A percentile compares a stretch with the other conserved stretches of the same genome.
These are phyloP conservation scores for Yarrowia porcina DNA, from an alignment of 805 yeast genomes.

Conservation along the genomic window DNA sequence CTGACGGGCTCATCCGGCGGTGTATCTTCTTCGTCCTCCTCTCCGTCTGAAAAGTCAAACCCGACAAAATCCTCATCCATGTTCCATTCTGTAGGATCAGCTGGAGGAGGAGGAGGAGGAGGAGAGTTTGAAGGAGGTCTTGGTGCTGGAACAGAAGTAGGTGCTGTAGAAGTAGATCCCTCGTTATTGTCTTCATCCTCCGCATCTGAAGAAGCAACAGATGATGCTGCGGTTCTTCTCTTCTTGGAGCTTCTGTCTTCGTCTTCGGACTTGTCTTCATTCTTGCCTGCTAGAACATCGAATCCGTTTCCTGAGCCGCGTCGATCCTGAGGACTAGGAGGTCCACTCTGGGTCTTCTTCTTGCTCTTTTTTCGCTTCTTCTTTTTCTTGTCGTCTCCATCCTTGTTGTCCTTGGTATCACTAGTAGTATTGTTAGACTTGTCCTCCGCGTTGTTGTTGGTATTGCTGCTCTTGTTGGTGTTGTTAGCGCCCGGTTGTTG, in stretches of 20 bases:
- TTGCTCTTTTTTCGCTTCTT: conserved; percentile 3
- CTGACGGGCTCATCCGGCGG: background rate
- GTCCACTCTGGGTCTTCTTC: background rate
- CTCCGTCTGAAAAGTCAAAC: background rate
- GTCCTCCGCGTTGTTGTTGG: background rate
- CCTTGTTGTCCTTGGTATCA: conserved; percentile 7
- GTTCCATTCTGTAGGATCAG: conserved; percentile 7
- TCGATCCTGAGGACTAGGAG: background rate
- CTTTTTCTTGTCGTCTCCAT: background rate
- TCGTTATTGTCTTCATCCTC: background rate
- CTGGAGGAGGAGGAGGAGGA: conserved; percentile 22
- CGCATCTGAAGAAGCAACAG: background rate
- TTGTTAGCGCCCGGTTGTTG: background rate
- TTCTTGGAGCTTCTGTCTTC: conserved; percentile 5
- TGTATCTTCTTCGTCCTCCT: background rate
- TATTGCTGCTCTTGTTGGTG: background rate
- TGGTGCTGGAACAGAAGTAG: background rate
- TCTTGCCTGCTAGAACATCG: background rate
- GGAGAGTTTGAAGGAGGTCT: conserved; percentile 6
- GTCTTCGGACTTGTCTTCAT: background rate
- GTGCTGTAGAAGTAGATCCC: background rate
- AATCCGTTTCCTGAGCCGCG: conserved; percentile 12
- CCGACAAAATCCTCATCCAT: conserved; percentile 22
- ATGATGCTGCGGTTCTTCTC: background rate
- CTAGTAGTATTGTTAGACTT: background rate